phyloP scores from a whole-genome alignment of 768 basidiomycete species.

The Gyrodon lividus region DNA sequence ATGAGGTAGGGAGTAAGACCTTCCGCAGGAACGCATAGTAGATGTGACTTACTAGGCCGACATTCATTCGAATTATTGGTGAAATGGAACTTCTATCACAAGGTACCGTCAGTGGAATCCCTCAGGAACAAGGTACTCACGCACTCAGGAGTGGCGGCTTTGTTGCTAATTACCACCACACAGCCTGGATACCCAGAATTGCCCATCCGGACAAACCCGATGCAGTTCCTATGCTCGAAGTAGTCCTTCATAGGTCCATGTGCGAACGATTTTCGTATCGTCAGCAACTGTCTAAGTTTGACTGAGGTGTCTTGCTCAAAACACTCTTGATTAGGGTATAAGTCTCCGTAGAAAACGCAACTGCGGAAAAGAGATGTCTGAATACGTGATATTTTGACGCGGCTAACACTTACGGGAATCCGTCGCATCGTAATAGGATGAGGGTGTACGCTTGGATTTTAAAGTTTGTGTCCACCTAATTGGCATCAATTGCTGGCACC shows the following conservation, averaged over 20 bases:
- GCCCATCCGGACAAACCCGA: constrained; percentile 76
- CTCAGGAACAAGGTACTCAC: constrained; percentile 1
- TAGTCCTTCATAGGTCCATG: constrained; percentile 68
- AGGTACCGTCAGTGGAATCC: background rate
- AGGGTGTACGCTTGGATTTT: constrained; percentile 82
- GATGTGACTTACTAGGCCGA: constrained; percentile 51
- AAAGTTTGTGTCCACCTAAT: constrained; percentile 65
- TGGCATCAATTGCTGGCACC: background rate
- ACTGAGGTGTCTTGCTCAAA: constrained; percentile 52
- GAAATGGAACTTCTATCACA: constrained; percentile 14
- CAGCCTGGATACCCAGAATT: constrained; percentile 56
- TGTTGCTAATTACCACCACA: constrained; percentile 70
- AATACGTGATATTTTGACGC: background rate
- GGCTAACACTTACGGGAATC: constrained; percentile 62
- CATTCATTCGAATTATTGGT: constrained; percentile 56
- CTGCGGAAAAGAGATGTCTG: constrained; percentile 34
- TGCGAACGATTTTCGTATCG: constrained; percentile 62
- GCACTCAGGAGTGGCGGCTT: constrained; percentile 14
- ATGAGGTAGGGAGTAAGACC: constrained; percentile 7
- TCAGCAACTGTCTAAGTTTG: constrained; percentile 54
- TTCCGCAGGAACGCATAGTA: constrained; percentile 1
- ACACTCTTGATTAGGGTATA: constrained; percentile 71
- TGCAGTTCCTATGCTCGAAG: constrained; percentile 55
- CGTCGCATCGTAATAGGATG: constrained; percentile 66
- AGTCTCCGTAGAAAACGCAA: constrained; percentile 85